phyloP scores from a whole-genome alignment of 441 rosid genomes.

The Pelargonium myrrhifolium region DNA sequence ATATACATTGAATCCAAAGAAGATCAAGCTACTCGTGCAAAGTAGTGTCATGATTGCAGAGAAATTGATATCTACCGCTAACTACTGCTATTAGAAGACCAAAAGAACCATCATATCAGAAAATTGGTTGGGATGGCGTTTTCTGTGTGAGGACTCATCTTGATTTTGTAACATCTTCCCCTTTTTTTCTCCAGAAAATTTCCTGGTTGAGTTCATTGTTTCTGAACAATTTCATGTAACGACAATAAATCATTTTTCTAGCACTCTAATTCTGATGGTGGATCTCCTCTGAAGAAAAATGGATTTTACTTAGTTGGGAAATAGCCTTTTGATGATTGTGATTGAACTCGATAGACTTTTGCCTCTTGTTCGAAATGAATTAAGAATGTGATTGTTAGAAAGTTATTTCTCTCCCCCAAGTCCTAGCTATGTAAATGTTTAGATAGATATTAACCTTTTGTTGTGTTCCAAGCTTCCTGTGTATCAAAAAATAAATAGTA shows the following conservation, averaged over 20 bases:
- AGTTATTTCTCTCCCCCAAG: background rate
- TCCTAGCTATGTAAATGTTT: background rate
- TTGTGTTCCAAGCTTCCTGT: too few species aligned
- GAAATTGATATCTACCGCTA: background rate
- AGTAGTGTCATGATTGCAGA: slow-evolving; percentile 35
- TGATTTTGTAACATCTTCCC: background rate
- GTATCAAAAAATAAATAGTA: too few species aligned
- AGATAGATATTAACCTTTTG: too few species aligned
- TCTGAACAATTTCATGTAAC: background rate
- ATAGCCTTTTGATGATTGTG: background rate
- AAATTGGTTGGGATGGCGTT: background rate
- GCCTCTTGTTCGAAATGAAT: background rate
- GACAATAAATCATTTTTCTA: slow-evolving; percentile 5
- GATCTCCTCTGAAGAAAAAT: background rate
- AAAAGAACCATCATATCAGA: background rate
- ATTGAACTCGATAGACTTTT: background rate
- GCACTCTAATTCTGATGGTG: background rate
- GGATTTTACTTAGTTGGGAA: background rate
- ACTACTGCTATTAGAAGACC: slow-evolving; percentile 10
- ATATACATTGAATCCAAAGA: slow-evolving; percentile 59
- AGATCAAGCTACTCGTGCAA: slow-evolving; percentile 59
- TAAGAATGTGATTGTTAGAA: background rate
- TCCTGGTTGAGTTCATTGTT: background rate
- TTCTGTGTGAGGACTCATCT: background rate
- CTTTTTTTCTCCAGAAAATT: background rate